These are phyloP conservation scores for Rhynchospora breviuscula DNA, from an alignment of 176 grass and related monocot genomes.

Conservation along the genomic window DNA sequence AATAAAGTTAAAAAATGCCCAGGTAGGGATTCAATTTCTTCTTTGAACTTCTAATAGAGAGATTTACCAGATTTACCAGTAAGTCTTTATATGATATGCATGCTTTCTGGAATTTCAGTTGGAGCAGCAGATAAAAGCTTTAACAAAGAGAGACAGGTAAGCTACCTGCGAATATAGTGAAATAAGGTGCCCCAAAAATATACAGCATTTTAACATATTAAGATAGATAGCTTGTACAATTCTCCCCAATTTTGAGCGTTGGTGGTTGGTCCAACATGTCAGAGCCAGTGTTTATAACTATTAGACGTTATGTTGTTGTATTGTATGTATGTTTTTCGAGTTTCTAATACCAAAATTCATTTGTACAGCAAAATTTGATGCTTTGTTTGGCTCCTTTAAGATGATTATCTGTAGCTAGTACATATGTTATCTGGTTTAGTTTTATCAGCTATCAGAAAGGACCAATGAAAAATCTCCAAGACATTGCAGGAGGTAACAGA, in stretches of 20 bases:
- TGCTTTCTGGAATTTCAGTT: conserved; percentile 39
- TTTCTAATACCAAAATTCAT: conserved; percentile 16
- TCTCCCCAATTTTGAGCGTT: conserved; percentile 22
- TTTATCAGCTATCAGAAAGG: background rate
- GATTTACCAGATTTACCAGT: background rate
- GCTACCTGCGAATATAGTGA: conserved; percentile 22
- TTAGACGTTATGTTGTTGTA: conserved; percentile 17
- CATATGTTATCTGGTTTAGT: background rate
- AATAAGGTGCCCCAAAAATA: conserved; percentile 8
- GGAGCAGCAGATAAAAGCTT: conserved; percentile 58
- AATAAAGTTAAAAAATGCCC: conserved; percentile 53
- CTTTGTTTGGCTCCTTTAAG: background rate
- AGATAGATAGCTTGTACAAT: conserved; percentile 25
- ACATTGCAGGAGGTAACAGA: too few relatives aligned
- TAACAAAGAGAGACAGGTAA: conserved; percentile 46
- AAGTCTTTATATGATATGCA: conserved; percentile 14
- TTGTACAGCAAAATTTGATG: conserved; percentile 4
- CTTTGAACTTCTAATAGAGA: background rate
- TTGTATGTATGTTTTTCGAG: background rate
- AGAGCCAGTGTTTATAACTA: conserved; percentile 11
- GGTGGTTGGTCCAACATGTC: conserved; percentile 15
- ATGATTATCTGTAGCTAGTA: background rate
- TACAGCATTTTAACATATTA: conserved; percentile 25
- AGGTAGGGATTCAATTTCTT: conserved; percentile 35
- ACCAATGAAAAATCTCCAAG: too few relatives aligned